Evolutionary conservation across 768 basidiomycete genomes (phyloP).

Genomic region (Kwoniella mangroviensis): DNA sequence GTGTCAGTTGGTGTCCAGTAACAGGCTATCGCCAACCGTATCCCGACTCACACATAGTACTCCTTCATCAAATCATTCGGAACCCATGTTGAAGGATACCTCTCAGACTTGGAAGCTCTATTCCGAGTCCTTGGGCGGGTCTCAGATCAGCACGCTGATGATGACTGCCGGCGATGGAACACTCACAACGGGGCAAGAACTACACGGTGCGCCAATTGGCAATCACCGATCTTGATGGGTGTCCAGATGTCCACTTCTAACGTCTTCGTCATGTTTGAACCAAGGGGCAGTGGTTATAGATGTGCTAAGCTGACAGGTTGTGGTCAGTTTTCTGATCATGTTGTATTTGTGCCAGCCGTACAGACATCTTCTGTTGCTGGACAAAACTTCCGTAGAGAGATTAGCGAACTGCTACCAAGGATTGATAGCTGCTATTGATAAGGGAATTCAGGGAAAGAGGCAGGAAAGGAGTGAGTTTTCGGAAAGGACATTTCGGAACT

Average conservation of each 20-base stretch:
- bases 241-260: constrained; percentile 16
- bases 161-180: too few relatives aligned
- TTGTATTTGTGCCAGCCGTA: background rate
- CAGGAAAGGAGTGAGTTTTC: background rate
- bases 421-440: background rate
- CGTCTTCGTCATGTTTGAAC: background rate
- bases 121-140: constrained; percentile 18
- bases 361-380: too few relatives aligned
- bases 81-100: constrained; percentile 16
- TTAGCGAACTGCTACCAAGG: background rate
- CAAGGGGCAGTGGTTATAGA: too few relatives aligned
- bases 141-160: background rate
- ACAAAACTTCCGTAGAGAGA: background rate
- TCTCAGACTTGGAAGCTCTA: constrained; percentile 14
- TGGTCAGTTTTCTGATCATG: background rate
- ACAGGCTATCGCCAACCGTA: background rate
- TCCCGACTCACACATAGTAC: constrained; percentile 22
- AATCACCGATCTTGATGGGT: constrained; percentile 26
- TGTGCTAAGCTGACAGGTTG: too few relatives aligned
- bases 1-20: background rate
- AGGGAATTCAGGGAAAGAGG: background rate
- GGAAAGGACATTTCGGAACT: background rate
- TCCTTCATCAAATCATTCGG: constrained; percentile 31
- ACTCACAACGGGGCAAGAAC: constrained; percentile 34
- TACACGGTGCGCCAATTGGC: constrained; percentile 21